Percentiles rank a stretch among this genome's conserved stretches.
Conservation (phyloP, 2,329 filamentous ascomycete genomes). For the Coniochaeta sp. region DNA sequence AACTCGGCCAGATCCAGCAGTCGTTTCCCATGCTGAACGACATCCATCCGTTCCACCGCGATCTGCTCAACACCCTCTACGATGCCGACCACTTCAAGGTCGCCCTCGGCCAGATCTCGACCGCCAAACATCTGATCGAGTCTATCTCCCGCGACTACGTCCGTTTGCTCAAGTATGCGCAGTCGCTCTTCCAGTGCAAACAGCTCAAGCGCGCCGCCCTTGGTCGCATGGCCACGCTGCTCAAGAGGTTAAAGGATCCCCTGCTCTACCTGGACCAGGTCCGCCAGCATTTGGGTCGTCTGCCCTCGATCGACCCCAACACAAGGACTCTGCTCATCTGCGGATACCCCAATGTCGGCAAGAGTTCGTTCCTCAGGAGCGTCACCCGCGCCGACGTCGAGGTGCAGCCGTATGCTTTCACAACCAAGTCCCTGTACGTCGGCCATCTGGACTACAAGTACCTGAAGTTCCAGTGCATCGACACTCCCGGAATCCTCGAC, state of each 20-base stretch:
- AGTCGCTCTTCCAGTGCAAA: slow-evolving; percentile 97
- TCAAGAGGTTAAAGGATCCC: slow-evolving; percentile 89
- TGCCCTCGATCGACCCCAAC: slow-evolving; percentile 97
- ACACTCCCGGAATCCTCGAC: slow-evolving; percentile 79
- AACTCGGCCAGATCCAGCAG: slow-evolving; percentile 83
- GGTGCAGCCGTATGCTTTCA: slow-evolving; percentile 87
- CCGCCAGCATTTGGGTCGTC: slow-evolving; percentile 89
- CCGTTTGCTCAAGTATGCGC: slow-evolving; percentile 80
- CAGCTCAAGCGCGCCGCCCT: slow-evolving; percentile 94
- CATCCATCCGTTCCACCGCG: slow-evolving; percentile 44
- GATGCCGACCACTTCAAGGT: slow-evolving; percentile 98
- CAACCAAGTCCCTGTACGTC: slow-evolving; percentile 93
- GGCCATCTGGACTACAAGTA: slow-evolving; percentile 97
- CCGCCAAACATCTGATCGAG: slow-evolving; percentile 93
- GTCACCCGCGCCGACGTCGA: slow-evolving; percentile 94
- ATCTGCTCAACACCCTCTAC: slow-evolving; percentile 94
- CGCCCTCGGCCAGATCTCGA: slow-evolving; percentile 90
- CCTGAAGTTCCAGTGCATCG: slow-evolving; percentile 62
- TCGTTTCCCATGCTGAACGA: slow-evolving; percentile 89
- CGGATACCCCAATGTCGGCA: slow-evolving; percentile 96
- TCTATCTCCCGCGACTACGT: slow-evolving; percentile 95
- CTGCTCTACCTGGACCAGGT: slow-evolving; percentile 94
- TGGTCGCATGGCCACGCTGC: slow-evolving; percentile 96
- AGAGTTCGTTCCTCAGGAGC: slow-evolving; percentile 89
- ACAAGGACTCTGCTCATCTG: slow-evolving; percentile 93